Evolutionary conservation across 2,329 filamentous ascomycete species (phyloP).

Genomic region (Colletotrichum camelliae): DNA sequence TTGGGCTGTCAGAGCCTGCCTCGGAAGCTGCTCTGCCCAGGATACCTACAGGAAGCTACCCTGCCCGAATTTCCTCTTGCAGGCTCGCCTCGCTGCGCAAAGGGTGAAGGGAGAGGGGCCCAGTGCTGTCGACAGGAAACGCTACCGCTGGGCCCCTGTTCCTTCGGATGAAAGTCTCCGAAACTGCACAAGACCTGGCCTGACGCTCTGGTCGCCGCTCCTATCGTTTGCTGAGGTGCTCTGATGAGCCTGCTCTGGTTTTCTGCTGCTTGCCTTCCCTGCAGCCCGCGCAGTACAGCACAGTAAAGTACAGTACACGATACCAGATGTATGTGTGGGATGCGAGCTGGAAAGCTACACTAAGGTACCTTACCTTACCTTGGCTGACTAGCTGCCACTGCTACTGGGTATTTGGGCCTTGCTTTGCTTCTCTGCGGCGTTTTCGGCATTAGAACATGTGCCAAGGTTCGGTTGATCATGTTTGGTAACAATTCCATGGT

Average conservation of each 20-base stretch:
- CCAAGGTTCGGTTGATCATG: neutral
- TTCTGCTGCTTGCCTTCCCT: neutral
- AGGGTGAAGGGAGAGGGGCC: neutral
- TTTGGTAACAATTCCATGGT: neutral
- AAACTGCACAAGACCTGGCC: neutral
- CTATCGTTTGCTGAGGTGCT: neutral
- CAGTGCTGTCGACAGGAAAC: neutral
- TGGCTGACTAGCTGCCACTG: neutral
- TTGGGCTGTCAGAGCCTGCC: neutral
- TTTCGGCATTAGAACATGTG: neutral
- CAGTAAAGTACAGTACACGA: neutral
- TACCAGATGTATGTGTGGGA: neutral
- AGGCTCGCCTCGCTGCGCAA: neutral
- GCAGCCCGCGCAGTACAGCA: neutral
- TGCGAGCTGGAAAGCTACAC: neutral
- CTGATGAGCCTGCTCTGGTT: neutral
- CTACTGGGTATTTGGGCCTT: neutral
- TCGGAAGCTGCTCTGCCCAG: neutral
- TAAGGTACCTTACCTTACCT: neutral
- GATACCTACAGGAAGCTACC: neutral
- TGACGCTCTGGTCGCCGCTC: neutral
- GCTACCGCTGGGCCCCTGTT: neutral
- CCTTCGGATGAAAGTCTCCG: slow-evolving; percentile 18
- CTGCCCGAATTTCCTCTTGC: neutral
- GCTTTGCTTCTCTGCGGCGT: neutral